A percentile compares a stretch with the other conserved stretches of the same genome.
These are phyloP conservation scores for Aspergillus sp. DNA, from an alignment of 2,329 filamentous ascomycete genomes.

Conservation along the genomic window DNA sequence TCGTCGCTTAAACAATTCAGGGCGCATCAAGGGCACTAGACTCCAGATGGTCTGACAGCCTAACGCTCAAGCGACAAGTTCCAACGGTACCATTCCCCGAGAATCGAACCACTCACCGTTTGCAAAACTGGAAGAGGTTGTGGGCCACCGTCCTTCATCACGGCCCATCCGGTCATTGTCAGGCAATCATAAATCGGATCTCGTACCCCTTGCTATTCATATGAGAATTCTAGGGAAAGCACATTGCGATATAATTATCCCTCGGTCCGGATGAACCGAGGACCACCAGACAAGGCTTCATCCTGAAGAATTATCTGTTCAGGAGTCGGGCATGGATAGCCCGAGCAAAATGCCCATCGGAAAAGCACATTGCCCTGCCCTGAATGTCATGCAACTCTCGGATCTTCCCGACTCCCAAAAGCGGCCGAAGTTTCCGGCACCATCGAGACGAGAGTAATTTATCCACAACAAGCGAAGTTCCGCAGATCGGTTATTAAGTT, in stretches of 20 bases:
- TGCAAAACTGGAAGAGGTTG: background rate
- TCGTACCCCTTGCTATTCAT: background rate
- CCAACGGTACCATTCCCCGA: background rate
- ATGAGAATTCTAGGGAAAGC: background rate
- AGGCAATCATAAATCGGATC: background rate
- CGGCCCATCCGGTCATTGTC: background rate
- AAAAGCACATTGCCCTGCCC: background rate
- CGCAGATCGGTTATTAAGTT: background rate
- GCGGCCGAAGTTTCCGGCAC: background rate
- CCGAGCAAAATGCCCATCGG: background rate
- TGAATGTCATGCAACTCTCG: conserved; percentile 1
- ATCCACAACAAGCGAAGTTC: background rate
- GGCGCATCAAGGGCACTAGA: conserved; percentile 3
- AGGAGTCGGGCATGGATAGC: background rate
- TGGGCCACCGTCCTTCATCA: conserved; percentile 3
- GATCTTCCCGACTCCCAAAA: conserved; percentile 12
- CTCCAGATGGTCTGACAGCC: conserved; percentile 14
- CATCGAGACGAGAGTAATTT: background rate
- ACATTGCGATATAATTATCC: background rate
- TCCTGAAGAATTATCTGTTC: background rate
- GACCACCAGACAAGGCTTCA: background rate
- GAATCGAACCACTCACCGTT: background rate
- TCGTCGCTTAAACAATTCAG: conserved; percentile 11
- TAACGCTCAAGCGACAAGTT: conserved; percentile 5
- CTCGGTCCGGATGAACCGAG: background rate